Evolutionary conservation across 371 early-diverging fungal genomes (phyloP), one percentile per base, ranked within the genome.

Genomic region (Conidiobolus incongruus): DNA sequence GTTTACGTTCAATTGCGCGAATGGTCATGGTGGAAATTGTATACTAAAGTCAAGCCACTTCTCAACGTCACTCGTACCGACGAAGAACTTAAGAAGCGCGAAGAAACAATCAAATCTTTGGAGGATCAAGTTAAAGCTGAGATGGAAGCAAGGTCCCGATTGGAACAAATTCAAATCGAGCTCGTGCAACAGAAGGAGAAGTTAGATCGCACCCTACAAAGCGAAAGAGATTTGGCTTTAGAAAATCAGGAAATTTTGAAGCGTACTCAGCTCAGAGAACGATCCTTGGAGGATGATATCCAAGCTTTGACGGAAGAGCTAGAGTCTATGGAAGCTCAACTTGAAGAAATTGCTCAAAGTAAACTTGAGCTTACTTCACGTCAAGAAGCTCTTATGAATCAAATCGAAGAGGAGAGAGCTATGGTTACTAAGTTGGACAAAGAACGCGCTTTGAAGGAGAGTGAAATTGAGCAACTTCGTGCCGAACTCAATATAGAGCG

Each of bases 21-120:
- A 62, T 86, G 93, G 88, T 65, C 86, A 17, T 90, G 95, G 92
- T 95, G 92, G 90, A 79, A 72, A 45, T 67, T 98, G 22, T 99
- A 93, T 63, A 69, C 81, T 50, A 91, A 93, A 39, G 77, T 98
- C 48, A 94, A 96, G 64, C 98, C 99, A n/a, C 67, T 96, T 34
- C 63, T 94, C 31, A 84, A 79, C 36, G 90, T 90, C 1, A 78
- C 75, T 47, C 75, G 76, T 13, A 60, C 68, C 13, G 86, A 89
- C 35, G 71, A 77, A 44, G 72, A 83, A 61, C 49, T 79, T 29
- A 61, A 70, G 29, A 67, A 71, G 51, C 56, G 66, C 46, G 71
- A 82, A 52, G 74, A 64, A 45, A 32, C 61, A n/a, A 65, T 68
- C 23, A 57, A 58, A 11, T 65, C 63, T 40, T 58, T 72, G 51